Evolutionary conservation across 257 asterid species (phyloP).

Genomic region (Solanum ahanhuiri): DNA sequence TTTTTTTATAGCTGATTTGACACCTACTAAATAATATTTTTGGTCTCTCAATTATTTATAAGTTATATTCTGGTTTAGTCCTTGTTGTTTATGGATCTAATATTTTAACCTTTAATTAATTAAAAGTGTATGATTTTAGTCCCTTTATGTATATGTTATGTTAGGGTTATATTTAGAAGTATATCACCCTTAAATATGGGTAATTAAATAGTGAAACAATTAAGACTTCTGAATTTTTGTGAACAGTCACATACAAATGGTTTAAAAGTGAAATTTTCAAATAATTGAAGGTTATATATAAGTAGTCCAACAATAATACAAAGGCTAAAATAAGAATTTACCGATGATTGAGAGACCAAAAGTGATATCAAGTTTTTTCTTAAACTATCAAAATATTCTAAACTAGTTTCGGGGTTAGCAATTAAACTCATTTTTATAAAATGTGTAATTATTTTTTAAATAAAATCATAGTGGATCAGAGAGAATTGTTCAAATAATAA

Average conservation of each 20-base stretch:
- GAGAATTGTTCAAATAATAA: not conserved
- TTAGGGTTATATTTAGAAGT: not conserved
- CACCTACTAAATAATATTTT: not conserved
- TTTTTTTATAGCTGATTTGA: not conserved
- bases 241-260: not conserved
- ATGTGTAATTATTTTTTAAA: not conserved
- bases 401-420: not conserved
- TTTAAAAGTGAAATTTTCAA: not conserved
- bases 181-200: not conserved
- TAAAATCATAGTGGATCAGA: not conserved
- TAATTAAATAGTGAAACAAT: not conserved
- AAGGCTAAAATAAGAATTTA: not conserved
- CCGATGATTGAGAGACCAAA: not conserved
- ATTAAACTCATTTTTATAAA: not conserved
- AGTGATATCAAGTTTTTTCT: not conserved
- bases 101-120: not conserved
- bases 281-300: not conserved
- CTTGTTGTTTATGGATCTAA: not conserved
- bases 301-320: not conserved
- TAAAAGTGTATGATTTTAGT: not conserved
- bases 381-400: not conserved
- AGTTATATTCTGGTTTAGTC: not conserved
- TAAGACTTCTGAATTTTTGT: not conserved
- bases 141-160: not conserved
- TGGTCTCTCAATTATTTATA: not conserved